Evolutionary conservation across 2,329 filamentous ascomycete species (phyloP).

Genomic region (Fusarium sp.): DNA sequence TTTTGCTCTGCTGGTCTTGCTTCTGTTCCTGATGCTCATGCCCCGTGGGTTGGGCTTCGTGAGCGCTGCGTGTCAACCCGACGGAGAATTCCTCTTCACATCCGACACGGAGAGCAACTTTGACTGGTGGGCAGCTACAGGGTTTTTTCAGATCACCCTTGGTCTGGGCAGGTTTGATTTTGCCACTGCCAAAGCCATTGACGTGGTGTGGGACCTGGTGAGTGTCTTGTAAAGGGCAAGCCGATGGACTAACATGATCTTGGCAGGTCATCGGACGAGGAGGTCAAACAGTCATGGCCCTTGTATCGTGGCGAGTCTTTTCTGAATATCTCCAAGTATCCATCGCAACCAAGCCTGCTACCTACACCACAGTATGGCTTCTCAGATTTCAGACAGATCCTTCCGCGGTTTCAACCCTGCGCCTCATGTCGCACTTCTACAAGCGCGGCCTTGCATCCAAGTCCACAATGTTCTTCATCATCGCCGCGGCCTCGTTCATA

Average conservation of each 20-base stretch:
- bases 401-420: neutral
- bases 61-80: neutral
- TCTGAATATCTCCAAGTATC: conserved; percentile 12
- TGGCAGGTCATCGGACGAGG: conserved; percentile 14
- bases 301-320: conserved; percentile 11
- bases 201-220: conserved; percentile 23
- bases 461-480: neutral
- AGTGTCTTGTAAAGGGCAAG: neutral
- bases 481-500: neutral
- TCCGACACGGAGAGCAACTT: neutral
- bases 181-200: conserved; percentile 3
- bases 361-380: conserved; percentile 9
- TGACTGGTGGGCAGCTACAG: conserved; percentile 3
- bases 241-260: fast-evolving
- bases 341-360: neutral
- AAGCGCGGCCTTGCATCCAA: conserved; percentile 3
- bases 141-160: conserved; percentile 16
- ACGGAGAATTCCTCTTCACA: neutral
- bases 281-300: neutral
- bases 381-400: neutral
- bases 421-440: neutral
- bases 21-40: neutral
- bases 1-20: neutral
- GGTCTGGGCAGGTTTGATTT: neutral
- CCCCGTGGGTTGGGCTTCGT: neutral